These are phyloP conservation scores for Mycena maculata DNA, from an alignment of 768 basidiomycete species.

Conservation along the genomic window DNA sequence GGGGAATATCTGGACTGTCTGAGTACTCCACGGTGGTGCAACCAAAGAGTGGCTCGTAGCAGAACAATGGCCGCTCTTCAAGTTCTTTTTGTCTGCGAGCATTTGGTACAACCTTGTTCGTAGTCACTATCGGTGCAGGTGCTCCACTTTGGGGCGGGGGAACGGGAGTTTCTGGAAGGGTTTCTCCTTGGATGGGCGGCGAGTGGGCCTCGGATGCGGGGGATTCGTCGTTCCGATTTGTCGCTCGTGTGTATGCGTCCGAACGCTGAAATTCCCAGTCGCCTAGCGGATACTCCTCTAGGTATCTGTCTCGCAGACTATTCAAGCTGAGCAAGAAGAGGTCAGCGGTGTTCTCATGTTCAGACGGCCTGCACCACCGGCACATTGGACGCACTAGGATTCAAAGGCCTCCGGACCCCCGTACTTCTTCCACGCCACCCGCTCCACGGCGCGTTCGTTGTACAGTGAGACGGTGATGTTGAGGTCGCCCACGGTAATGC, in stretches of 20 bases:
- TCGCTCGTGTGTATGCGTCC: neutral
- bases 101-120: too few species aligned
- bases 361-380: too few species aligned
- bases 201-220: neutral
- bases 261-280: conserved; percentile 1
- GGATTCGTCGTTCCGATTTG: neutral
- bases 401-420: conserved; percentile 36
- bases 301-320: neutral
- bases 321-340: neutral
- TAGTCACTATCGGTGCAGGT: too few species aligned
- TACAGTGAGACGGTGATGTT: conserved; percentile 14
- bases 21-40: neutral
- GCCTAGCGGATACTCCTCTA: neutral
- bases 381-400: conserved; percentile 31
- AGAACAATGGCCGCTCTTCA: neutral
- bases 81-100: too few species aligned
- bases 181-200: too few species aligned
- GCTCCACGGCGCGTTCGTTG: conserved; percentile 38
- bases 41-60: neutral
- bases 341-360: neutral
- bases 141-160: too few species aligned
- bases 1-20: neutral
- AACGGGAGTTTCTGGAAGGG: too few species aligned
- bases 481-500: neutral
- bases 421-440: conserved; percentile 40